These are phyloP conservation scores for Paramarasmius palmivorus DNA, from an alignment of 1,284 basidiomycete genomes.

Conservation along the genomic window DNA sequence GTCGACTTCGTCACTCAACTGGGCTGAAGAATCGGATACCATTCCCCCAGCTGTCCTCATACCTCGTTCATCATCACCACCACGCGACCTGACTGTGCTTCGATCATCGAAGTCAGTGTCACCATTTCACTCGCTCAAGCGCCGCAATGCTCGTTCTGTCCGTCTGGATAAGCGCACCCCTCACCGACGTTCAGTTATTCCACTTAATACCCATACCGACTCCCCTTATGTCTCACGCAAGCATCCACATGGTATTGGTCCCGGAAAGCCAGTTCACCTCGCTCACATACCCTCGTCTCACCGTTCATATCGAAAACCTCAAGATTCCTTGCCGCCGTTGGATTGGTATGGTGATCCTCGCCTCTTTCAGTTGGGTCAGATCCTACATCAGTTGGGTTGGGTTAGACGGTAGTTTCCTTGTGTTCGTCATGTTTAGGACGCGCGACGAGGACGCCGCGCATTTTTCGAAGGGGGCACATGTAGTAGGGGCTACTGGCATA, in stretches of 20 bases:
- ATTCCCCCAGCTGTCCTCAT: not conserved
- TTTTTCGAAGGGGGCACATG: not conserved
- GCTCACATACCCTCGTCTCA: no score
- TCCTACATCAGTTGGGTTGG: not conserved
- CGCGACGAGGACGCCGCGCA: conserved; percentile 2
- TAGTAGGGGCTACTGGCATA: no score
- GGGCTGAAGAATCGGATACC: not conserved
- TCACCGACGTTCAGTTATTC: no score
- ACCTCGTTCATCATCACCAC: not conserved
- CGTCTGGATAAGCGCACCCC: not conserved
- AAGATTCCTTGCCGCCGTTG: not conserved
- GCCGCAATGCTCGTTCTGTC: not conserved
- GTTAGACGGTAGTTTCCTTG: not conserved
- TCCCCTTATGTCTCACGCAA: not conserved
- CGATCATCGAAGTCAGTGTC: not conserved
- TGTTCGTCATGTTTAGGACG: not conserved
- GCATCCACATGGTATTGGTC: not conserved
- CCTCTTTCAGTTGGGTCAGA: not conserved
- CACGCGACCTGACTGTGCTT: not conserved
- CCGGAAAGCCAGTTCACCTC: not conserved
- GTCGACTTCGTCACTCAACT: not conserved
- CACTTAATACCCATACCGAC: no score
- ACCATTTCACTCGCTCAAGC: not conserved
- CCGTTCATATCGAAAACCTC: not conserved
- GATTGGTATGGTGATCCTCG: not conserved